Percentiles rank a stretch among this genome's conserved stretches.
phyloP scores from a whole-genome alignment of 257 asterid genomes.

The Ballota nigra region DNA sequence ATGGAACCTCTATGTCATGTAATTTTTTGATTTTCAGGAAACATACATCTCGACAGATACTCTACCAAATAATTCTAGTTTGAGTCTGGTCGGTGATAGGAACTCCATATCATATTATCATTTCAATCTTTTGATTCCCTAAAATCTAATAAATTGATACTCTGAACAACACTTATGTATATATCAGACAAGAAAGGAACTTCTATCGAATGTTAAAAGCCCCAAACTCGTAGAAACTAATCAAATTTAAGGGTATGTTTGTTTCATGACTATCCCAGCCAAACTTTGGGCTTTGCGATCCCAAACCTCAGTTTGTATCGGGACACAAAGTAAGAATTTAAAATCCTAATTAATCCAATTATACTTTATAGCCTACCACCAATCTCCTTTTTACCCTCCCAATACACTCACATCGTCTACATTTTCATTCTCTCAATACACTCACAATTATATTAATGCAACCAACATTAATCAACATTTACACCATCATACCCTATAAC shows the following conservation, averaged over 20 bases:
- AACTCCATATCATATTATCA: not conserved
- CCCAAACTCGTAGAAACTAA: not conserved
- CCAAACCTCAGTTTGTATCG: too few species aligned
- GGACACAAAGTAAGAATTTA: too few species aligned
- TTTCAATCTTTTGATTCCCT: not conserved
- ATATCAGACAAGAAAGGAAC: slow-evolving; percentile 7
- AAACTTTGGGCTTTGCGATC: too few species aligned
- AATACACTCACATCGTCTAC: too few species aligned
- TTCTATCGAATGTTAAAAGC: slow-evolving; percentile 6
- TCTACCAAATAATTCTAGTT: not conserved
- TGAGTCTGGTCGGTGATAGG: not conserved
- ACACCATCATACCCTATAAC: too few species aligned
- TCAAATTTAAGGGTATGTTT: not conserved
- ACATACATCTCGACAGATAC: not conserved
- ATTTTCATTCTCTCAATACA: too few species aligned
- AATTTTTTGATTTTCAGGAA: not conserved
- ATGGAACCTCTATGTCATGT: not conserved
- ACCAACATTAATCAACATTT: too few species aligned
- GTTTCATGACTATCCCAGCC: too few species aligned
- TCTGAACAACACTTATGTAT: not conserved
- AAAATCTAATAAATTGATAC: not conserved
- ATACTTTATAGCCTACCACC: too few species aligned
- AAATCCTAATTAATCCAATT: too few species aligned
- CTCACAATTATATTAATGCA: too few species aligned
- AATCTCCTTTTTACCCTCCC: too few species aligned